phyloP scores from a whole-genome alignment of 2,329 filamentous ascomycete species.

The Ploettnerulaceae sp. region DNA sequence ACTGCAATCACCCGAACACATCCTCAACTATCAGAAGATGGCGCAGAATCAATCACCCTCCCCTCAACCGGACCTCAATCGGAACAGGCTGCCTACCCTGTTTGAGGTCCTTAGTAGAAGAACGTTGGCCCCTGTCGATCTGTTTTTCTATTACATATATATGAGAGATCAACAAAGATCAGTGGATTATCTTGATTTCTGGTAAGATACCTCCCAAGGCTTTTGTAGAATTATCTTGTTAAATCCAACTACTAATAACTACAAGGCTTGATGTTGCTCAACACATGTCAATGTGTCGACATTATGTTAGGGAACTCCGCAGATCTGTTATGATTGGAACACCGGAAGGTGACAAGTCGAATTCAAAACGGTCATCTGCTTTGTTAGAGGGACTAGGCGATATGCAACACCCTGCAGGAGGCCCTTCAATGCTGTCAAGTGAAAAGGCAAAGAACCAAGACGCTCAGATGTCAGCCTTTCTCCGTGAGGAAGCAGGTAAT shows the following conservation, averaged over 20 bases:
- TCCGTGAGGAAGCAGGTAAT: constrained; percentile 62
- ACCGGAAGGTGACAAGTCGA: constrained; percentile 75
- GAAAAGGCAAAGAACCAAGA: constrained; percentile 76
- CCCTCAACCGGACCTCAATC: constrained; percentile 53
- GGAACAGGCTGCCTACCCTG: constrained; percentile 86
- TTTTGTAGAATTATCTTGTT: background rate
- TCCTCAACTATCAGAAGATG: constrained; percentile 20
- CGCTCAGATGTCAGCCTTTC: constrained; percentile 84
- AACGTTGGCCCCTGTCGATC: constrained; percentile 90
- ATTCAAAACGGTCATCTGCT: constrained; percentile 77
- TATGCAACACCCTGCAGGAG: constrained; percentile 53
- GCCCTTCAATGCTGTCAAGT: constrained; percentile 57
- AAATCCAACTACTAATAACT: constrained; percentile 8
- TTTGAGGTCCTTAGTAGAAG: constrained; percentile 93
- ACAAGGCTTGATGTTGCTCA: constrained; percentile 96
- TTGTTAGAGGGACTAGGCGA: constrained; percentile 72
- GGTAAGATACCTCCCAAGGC: constrained; percentile 54
- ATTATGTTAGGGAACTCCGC: constrained; percentile 93
- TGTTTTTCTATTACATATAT: constrained; percentile 99
- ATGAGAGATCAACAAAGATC: constrained; percentile 98
- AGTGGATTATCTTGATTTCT: constrained; percentile 97
- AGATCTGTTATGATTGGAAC: constrained; percentile 90
- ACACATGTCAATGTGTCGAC: constrained; percentile 94
- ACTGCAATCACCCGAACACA: background rate
- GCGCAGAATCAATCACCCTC: constrained; percentile 41